These are phyloP conservation scores for Salix koriyanagi DNA, from an alignment of 345 rosid species.

Conservation along the genomic window DNA sequence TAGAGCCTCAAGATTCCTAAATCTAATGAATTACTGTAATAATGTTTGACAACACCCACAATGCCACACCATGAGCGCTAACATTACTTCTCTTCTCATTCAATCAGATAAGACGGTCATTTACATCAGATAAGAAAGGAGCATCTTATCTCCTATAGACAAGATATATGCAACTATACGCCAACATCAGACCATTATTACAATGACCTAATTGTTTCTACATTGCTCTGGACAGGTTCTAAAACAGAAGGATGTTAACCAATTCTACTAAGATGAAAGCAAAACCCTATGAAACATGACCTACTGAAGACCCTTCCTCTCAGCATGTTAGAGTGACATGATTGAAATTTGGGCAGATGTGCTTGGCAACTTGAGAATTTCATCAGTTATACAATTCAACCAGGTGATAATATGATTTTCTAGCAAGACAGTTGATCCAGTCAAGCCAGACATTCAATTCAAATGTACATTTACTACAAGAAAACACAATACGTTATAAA, in stretches of 20 bases:
- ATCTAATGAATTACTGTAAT: too few species aligned
- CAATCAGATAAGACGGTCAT: neutral
- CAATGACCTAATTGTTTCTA: neutral
- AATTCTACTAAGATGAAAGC: neutral
- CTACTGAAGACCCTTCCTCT: neutral
- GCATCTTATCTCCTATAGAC: neutral
- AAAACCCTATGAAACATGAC: neutral
- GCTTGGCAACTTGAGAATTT: neutral
- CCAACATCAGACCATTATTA: neutral
- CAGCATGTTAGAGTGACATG: neutral
- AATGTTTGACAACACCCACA: too few species aligned
- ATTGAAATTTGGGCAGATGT: neutral
- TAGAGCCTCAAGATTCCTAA: neutral
- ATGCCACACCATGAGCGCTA: neutral
- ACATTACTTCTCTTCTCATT: neutral
- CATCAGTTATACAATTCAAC: constrained; percentile 1
- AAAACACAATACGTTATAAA: neutral
- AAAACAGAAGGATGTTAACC: neutral
- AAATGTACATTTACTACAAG: neutral
- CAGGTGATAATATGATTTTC: neutral
- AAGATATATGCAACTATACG: too few species aligned
- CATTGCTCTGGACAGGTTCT: neutral
- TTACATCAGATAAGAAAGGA: neutral
- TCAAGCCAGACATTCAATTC: neutral
- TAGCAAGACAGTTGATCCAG: neutral